A percentile compares a stretch with the other conserved stretches of the same genome.
Conservation (phyloP, 306 rosid genomes). For the Erythrophleum fordii region DNA sequence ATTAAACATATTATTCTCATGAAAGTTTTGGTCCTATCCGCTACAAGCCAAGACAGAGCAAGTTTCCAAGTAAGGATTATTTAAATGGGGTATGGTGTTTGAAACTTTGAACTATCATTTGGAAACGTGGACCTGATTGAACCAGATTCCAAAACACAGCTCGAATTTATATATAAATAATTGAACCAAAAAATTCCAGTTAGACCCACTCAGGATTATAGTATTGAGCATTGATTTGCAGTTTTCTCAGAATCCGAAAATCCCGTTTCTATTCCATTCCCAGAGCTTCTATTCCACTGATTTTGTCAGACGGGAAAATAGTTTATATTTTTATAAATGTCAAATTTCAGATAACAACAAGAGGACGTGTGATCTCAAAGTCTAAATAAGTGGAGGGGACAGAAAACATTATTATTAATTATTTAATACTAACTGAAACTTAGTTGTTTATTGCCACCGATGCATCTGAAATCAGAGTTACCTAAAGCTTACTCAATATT, state of each 20-base stretch:
- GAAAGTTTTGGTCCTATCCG: slow-evolving; percentile 40
- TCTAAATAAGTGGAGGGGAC: slow-evolving; percentile 54
- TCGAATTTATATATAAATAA: slow-evolving; percentile 30
- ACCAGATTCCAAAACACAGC: slow-evolving; percentile 67
- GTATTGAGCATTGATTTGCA: slow-evolving; percentile 40
- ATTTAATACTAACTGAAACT: background rate
- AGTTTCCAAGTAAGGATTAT: slow-evolving; percentile 53
- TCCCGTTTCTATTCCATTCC: slow-evolving; percentile 99
- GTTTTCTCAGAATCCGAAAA: slow-evolving; percentile 77
- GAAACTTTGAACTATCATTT: slow-evolving; percentile 62
- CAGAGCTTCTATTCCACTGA: slow-evolving; percentile 99
- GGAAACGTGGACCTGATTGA: slow-evolving; percentile 67
- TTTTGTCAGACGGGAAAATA: slow-evolving; percentile 60
- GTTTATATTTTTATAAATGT: slow-evolving; percentile 29
- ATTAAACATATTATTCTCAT: slow-evolving; percentile 51
- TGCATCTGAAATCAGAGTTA: slow-evolving; percentile 19
- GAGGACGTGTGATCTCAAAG: slow-evolving; percentile 52
- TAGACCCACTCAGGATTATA: slow-evolving; percentile 46
- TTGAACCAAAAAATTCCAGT: slow-evolving; percentile 45
- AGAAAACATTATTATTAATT: background rate
- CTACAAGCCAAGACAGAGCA: slow-evolving; percentile 54
- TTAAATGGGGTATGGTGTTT: slow-evolving; percentile 32
- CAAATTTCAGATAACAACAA: slow-evolving; percentile 53
- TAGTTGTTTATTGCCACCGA: slow-evolving; percentile 27
- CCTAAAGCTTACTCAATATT: slow-evolving; percentile 20